A percentile compares a stretch with the other conserved stretches of the same genome.
Evolutionary conservation across 352 stramenopile species (phyloP).

Genomic region (Globisporangium cederbergense): DNA sequence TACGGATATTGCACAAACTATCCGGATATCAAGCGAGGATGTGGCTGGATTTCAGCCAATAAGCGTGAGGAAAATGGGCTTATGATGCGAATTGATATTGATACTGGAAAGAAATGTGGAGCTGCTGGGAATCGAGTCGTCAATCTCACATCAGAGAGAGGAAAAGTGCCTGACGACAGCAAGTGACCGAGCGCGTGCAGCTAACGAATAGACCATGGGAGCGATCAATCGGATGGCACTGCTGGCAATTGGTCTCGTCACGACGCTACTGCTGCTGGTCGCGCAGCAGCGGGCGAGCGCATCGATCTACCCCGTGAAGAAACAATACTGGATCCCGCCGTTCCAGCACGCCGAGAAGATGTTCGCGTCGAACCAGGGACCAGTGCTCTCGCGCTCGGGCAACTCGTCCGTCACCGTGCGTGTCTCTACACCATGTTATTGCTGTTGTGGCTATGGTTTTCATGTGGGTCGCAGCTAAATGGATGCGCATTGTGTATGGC

Average conservation of each 20-base stretch:
- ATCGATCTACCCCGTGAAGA: slow-evolving; percentile 73
- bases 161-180: neutral
- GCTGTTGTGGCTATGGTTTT: slow-evolving; percentile 1
- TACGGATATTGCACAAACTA: neutral
- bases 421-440: neutral
- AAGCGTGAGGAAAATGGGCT: neutral
- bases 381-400: slow-evolving; percentile 55
- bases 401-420: slow-evolving; percentile 65
- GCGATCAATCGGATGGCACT: slow-evolving; percentile 1
- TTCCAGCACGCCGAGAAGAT: slow-evolving; percentile 87
- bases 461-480: neutral
- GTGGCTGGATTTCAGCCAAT: slow-evolving; percentile 8
- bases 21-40: neutral
- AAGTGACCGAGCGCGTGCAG: neutral
- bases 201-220: neutral
- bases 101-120: slow-evolving; percentile 8
- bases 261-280: slow-evolving; percentile 2
- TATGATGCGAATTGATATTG: slow-evolving; percentile 2
- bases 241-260: neutral
- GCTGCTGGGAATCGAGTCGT: neutral
- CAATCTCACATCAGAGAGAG: neutral
- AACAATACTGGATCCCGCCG: slow-evolving; percentile 68
- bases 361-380: slow-evolving; percentile 70
- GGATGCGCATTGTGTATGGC: too few relatives aligned
- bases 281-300: slow-evolving; percentile 15